These are phyloP conservation scores for Serendipita vermifera DNA, from an alignment of 768 basidiomycete genomes.

Conservation along the genomic window DNA sequence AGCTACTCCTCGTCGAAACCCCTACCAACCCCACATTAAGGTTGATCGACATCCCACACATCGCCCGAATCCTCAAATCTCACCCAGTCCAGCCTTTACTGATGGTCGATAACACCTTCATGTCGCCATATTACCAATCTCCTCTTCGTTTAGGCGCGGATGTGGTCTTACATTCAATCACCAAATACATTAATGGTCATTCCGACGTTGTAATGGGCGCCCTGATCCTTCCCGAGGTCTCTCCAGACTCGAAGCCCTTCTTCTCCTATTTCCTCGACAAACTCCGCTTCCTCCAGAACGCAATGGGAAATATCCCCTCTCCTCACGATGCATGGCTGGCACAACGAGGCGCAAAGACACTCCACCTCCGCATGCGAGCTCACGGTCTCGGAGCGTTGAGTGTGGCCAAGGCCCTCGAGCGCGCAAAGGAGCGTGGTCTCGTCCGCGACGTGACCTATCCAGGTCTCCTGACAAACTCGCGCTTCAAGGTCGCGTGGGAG, in stretches of 20 bases:
- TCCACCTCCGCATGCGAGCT: constrained; percentile 73
- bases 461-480: constrained; percentile 55
- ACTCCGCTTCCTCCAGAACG: constrained; percentile 82
- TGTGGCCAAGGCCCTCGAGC: constrained; percentile 50
- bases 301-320: constrained; percentile 71
- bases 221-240: constrained; percentile 37
- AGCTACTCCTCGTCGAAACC: constrained; percentile 91
- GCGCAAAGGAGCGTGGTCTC: constrained; percentile 27
- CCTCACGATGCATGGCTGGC: constrained; percentile 84
- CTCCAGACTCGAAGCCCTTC: constrained; percentile 34
- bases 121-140: constrained; percentile 82
- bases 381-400: constrained; percentile 75
- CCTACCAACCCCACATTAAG: constrained; percentile 93
- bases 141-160: constrained; percentile 69
- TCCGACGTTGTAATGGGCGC: constrained; percentile 89
- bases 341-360: constrained; percentile 82
- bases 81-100: constrained; percentile 52
- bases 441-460: constrained; percentile 84
- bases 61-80: constrained; percentile 50
- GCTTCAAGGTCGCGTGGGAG: constrained; percentile 53
- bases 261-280: constrained; percentile 31
- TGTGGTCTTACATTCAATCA: constrained; percentile 69
- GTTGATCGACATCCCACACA: constrained; percentile 63
- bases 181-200: constrained; percentile 91
- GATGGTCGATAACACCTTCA: constrained; percentile 89